Evolutionary conservation across 345 rosid species (phyloP).

Genomic region (Boechera stricta): DNA sequence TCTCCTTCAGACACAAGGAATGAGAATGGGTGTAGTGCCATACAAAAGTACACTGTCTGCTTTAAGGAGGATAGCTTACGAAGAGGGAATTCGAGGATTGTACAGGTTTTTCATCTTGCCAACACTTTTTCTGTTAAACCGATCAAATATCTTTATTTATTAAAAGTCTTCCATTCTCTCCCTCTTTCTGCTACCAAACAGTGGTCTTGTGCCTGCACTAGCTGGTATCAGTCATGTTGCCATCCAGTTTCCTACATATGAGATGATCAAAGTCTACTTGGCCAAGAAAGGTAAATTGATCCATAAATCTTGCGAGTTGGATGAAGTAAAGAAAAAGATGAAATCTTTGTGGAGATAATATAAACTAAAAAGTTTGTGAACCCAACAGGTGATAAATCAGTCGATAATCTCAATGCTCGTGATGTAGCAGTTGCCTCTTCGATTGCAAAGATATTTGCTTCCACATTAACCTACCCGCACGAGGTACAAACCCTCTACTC

Average conservation of each 20-base stretch:
- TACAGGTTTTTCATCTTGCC: slow-evolving; percentile 60
- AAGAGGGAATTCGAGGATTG: slow-evolving; percentile 75
- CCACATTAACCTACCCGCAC: slow-evolving; percentile 89
- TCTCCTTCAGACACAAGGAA: slow-evolving; percentile 72
- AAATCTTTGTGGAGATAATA: slow-evolving; percentile 12
- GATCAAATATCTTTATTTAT: neutral
- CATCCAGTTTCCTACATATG: slow-evolving; percentile 85
- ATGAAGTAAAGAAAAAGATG: slow-evolving; percentile 12
- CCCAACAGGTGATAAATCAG: slow-evolving; percentile 58
- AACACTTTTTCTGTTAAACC: neutral
- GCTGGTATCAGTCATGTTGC: slow-evolving; percentile 96
- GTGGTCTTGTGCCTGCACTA: slow-evolving; percentile 89
- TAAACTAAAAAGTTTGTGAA: slow-evolving; percentile 17
- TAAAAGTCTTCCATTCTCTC: neutral
- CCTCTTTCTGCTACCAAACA: slow-evolving; percentile 45
- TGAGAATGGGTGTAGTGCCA: slow-evolving; percentile 68
- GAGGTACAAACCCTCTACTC: slow-evolving; percentile 56
- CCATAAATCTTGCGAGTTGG: slow-evolving; percentile 2
- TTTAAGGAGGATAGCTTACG: slow-evolving; percentile 73
- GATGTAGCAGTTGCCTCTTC: slow-evolving; percentile 93
- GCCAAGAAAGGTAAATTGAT: slow-evolving; percentile 59
- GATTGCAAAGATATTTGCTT: slow-evolving; percentile 85
- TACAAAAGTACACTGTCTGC: slow-evolving; percentile 80
- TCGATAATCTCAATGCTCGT: slow-evolving; percentile 70
- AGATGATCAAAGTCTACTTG: slow-evolving; percentile 69